Evolutionary conservation across 352 stramenopile genomes (phyloP), one percentile per base, ranked within the genome.

Genomic region (Phytophthora ramorum): DNA sequence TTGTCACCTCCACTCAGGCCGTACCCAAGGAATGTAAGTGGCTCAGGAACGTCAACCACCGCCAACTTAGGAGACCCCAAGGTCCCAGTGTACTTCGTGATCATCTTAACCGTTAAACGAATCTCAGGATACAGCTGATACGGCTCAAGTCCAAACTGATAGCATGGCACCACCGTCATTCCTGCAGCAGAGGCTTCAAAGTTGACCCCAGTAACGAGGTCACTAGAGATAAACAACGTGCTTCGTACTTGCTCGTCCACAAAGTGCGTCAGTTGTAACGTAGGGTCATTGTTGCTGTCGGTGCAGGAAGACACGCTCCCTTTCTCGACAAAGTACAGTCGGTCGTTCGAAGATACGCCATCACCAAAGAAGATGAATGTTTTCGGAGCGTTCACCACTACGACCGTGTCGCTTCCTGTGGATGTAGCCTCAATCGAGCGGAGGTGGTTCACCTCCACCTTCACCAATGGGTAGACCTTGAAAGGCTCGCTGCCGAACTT

Each of bases 401-500:
- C 74, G 1, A 89, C 69, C 0, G n/a, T 17, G 34, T 92, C 49
- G 24, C 50, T 73, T 16, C 81, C 79, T 35, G 56, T 61, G 4
- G 22, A 34, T 24, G 32, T 59, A 0, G 79, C 69, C 40, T 69
- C 20, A 3, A 92, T 70, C 1, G 51, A 40, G 13, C 44, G 10
- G 6, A 92, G 53, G 32, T 89, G 65, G 12, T 79, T 83, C 8
- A 92, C 75, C 66, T 83, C 60, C 28, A 92, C 48, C 41, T 60
- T 66, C 5, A 89, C 68, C 0, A 32, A 34, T 3, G 75, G 60
- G 35, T 90, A 92, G 7, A 89, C 63, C 10, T 62, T 76, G 54
- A 76, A 92, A 3, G 83, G 83, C 17, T 92, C 81, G n/a, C 71
- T 74, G 5, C 78, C 83, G 58, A 90, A 92, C 43, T 88, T 85